These are phyloP conservation scores for Chaetothyriales sp. DNA, from an alignment of 2,329 filamentous ascomycete genomes.

Conservation along the genomic window DNA sequence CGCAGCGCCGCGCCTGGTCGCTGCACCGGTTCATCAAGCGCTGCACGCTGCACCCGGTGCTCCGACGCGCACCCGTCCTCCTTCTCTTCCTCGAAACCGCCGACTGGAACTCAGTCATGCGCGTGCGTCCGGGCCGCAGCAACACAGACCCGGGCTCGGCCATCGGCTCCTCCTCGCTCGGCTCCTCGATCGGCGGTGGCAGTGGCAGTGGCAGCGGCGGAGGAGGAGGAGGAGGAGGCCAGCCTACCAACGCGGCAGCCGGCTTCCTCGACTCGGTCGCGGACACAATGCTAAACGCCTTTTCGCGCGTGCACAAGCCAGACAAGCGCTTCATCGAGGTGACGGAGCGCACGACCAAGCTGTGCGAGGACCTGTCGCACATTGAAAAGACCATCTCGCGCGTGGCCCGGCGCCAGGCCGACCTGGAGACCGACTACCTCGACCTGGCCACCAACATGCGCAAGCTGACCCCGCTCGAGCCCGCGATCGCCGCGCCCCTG, in stretches of 20 bases:
- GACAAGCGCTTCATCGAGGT: constrained; percentile 92
- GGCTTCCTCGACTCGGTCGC: constrained; percentile 89
- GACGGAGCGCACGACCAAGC: constrained; percentile 77
- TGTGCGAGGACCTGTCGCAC: constrained; percentile 82
- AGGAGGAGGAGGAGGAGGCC: constrained; percentile 24
- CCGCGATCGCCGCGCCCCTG: constrained; percentile 65
- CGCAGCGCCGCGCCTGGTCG: constrained; percentile 70
- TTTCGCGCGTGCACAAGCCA: constrained; percentile 88
- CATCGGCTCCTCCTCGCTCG: constrained; percentile 20
- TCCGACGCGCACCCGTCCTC: constrained; percentile 68
- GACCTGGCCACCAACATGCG: constrained; percentile 92
- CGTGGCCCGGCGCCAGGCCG: constrained; percentile 71
- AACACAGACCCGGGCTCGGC: constrained; percentile 33
- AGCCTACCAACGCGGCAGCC: constrained; percentile 22
- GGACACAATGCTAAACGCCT: constrained; percentile 92
- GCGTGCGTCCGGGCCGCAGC: constrained; percentile 52
- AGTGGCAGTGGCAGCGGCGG: no score
- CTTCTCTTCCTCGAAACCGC: constrained; percentile 80
- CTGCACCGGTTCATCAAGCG: constrained; percentile 81
- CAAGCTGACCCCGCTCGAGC: constrained; percentile 77
- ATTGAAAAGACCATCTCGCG: constrained; percentile 92
- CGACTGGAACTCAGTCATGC: constrained; percentile 97
- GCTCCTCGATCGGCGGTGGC: constrained; percentile 16
- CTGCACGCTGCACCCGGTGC: constrained; percentile 70
- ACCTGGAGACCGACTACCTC: constrained; percentile 73